Conservation (phyloP, 108 stramenopile species). For the Aureococcus anophagefferens region DNA sequence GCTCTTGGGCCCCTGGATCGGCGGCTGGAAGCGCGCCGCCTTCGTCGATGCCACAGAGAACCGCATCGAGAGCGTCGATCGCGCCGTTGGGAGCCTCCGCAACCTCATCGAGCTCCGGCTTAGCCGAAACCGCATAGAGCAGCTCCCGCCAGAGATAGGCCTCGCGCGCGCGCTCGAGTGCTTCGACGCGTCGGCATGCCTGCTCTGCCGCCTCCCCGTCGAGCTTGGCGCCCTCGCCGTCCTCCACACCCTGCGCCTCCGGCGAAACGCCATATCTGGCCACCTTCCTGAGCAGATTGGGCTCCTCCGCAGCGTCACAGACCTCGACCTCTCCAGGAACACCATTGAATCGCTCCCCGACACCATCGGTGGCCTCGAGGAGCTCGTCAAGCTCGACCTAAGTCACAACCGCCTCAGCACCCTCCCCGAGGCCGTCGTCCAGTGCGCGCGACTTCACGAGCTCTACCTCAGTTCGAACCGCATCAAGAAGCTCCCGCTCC, state of each 20-base stretch:
- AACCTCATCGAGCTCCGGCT: not conserved
- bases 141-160: slow-evolving; percentile 16
- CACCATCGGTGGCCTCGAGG: slow-evolving; percentile 15
- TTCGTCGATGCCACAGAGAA: not conserved
- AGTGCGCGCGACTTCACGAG: slow-evolving; percentile 20
- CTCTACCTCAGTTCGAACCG: slow-evolving; percentile 8
- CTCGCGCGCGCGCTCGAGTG: slow-evolving; percentile 16
- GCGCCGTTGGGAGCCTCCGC: not conserved
- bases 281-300: slow-evolving; percentile 25
- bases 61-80: not conserved
- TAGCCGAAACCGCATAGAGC: not conserved
- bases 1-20: slow-evolving; percentile 15
- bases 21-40: not conserved
- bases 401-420: slow-evolving; percentile 14
- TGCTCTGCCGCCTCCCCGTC: slow-evolving; percentile 2
- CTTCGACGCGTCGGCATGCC: slow-evolving; percentile 5
- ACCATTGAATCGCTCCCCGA: slow-evolving; percentile 22
- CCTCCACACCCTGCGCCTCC: slow-evolving; percentile 5
- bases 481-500: not conserved
- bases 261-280: slow-evolving; percentile 12
- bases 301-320: slow-evolving; percentile 10
- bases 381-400: slow-evolving; percentile 13
- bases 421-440: slow-evolving; percentile 26
- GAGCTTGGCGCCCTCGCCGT: slow-evolving; percentile 18
- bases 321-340: slow-evolving; percentile 31